A percentile compares a stretch with the other conserved stretches of the same genome.
phyloP scores from a whole-genome alignment of 2,329 filamentous ascomycete genomes.

The Dothistroma septosporum region DNA sequence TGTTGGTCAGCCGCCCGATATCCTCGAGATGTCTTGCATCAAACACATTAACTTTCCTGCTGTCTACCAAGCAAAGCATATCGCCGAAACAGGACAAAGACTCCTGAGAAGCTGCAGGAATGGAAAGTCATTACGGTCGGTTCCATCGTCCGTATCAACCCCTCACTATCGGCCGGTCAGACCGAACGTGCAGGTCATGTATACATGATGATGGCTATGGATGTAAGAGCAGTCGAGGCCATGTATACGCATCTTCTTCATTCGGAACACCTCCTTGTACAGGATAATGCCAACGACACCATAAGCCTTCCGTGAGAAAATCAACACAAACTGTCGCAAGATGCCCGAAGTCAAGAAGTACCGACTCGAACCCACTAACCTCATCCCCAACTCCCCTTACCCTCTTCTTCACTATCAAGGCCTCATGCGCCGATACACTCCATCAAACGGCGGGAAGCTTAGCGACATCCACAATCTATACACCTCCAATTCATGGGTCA shows the following conservation, averaged over 20 bases:
- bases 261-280: not conserved
- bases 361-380: constrained; percentile 42
- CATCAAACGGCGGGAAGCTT: constrained; percentile 26
- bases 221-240: not conserved
- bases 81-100: not conserved
- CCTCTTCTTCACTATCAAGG: constrained; percentile 53
- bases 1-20: not conserved
- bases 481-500: constrained; percentile 49
- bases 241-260: not conserved
- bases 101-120: not conserved
- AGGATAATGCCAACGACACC: not conserved
- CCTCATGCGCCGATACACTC: constrained; percentile 33
- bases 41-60: not conserved
- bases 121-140: not conserved
- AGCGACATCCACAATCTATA: constrained; percentile 44
- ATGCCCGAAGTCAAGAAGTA: constrained; percentile 30
- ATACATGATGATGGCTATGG: not conserved
- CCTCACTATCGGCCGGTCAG: not conserved
- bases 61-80: not conserved
- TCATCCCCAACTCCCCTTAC: constrained; percentile 51
- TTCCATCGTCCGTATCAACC: not conserved
- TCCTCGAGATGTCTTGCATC: not conserved
- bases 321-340: not conserved
- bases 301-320: not conserved
- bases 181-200: not conserved